A percentile compares a stretch with the other conserved stretches of the same genome.
Conservation (phyloP, 208 protist species). For the Trypanosoma conorhini region DNA sequence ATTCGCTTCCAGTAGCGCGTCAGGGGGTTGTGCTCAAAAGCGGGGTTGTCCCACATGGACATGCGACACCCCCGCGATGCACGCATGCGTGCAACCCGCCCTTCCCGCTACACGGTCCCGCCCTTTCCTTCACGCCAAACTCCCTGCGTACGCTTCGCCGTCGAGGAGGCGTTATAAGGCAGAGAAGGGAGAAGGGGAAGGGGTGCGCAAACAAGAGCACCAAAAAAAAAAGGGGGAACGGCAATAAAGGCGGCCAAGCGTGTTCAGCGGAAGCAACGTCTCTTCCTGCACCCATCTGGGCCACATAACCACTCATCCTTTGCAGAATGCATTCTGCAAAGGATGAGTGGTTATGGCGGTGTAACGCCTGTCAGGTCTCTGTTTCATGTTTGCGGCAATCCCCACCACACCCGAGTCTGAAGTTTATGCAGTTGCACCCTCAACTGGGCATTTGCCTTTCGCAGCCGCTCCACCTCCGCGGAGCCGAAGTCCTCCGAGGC, state of each 20-base stretch:
- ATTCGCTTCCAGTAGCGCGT: conserved; percentile 85
- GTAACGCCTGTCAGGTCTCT: too few relatives aligned
- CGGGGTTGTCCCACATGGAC: conserved; percentile 84
- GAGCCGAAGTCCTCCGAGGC: too few relatives aligned
- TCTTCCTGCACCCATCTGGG: too few relatives aligned
- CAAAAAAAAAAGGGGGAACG: conserved; percentile 8
- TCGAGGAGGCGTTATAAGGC: not conserved
- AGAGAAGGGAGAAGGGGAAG: conserved; percentile 12
- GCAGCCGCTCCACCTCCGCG: too few relatives aligned
- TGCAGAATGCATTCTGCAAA: too few relatives aligned
- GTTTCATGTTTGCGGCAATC: too few relatives aligned
- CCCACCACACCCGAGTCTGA: too few relatives aligned
- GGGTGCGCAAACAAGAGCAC: not conserved
- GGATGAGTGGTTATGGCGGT: too few relatives aligned
- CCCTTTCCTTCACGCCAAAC: not conserved
- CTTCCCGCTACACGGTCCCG: not conserved
- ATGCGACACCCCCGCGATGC: conserved; percentile 25
- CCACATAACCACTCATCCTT: too few relatives aligned
- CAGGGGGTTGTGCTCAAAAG: conserved; percentile 81
- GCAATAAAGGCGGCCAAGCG: not conserved
- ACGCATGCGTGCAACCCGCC: conserved; percentile 26
- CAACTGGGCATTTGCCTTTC: too few relatives aligned
- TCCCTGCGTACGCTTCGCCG: not conserved
- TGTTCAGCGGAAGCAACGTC: too few relatives aligned
- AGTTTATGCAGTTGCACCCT: too few relatives aligned